A percentile compares a stretch with the other conserved stretches of the same genome.
These are phyloP conservation scores for Kazachstania sp. DNA, from an alignment of 1,139 yeast species.

Conservation along the genomic window DNA sequence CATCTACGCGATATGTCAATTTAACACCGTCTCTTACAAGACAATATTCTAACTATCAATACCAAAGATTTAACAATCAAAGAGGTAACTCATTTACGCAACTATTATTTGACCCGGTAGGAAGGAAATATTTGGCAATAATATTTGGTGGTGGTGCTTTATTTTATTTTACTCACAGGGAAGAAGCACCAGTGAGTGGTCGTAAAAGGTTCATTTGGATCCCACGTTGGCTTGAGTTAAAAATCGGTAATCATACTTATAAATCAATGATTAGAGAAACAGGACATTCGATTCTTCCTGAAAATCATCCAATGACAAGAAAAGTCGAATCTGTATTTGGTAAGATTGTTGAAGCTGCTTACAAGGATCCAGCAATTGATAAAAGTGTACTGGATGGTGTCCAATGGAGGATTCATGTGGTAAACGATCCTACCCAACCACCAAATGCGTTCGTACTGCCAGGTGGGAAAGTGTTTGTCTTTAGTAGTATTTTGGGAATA, in stretches of 20 bases:
- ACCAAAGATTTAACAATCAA: constrained; percentile 26
- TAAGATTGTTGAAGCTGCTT: constrained; percentile 54
- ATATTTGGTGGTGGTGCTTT: constrained; percentile 34
- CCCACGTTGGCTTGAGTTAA: constrained; percentile 56
- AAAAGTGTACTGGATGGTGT: constrained; percentile 22
- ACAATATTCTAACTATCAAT: constrained; percentile 2
- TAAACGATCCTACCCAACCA: constrained; percentile 58
- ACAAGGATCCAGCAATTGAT: constrained; percentile 34
- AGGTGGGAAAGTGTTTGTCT: constrained; percentile 90
- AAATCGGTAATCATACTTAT: constrained; percentile 65
- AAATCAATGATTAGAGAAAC: constrained; percentile 48
- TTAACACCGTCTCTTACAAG: neutral
- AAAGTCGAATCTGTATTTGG: constrained; percentile 54
- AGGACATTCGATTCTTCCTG: constrained; percentile 41
- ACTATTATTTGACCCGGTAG: constrained; percentile 19
- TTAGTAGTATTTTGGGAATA: constrained; percentile 68
- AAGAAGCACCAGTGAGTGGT: constrained; percentile 76
- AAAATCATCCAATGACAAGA: constrained; percentile 45
- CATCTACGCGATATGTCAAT: neutral
- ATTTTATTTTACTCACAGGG: constrained; percentile 56
- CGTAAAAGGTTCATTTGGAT: constrained; percentile 68
- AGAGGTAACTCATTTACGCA: constrained; percentile 10
- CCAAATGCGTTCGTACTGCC: constrained; percentile 97
- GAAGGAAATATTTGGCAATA: constrained; percentile 24
- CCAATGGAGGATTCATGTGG: constrained; percentile 78